phyloP scores from a whole-genome alignment of 2,329 filamentous ascomycete species.

The Cladorrhinum sp. region DNA sequence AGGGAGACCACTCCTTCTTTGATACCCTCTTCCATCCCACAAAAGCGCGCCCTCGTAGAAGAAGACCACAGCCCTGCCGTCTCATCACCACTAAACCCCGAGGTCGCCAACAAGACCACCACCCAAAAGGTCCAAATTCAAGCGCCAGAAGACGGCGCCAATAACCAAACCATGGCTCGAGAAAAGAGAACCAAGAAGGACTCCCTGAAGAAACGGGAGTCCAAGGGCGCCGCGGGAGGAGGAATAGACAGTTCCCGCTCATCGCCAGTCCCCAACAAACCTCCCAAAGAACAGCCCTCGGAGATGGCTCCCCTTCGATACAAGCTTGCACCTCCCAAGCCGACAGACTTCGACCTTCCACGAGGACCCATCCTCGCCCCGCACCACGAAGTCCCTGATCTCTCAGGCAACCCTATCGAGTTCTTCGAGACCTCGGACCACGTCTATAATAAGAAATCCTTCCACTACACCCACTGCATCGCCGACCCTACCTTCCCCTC shows the following conservation, averaged over 20 bases:
- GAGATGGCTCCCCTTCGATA: slow-evolving; percentile 56
- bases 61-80: slow-evolving; percentile 68
- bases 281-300: slow-evolving; percentile 38
- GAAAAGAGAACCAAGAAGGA: slow-evolving; percentile 63
- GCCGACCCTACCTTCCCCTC: slow-evolving; percentile 84
- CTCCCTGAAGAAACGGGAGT: slow-evolving; percentile 65
- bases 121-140: slow-evolving; percentile 30
- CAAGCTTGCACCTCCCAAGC: slow-evolving; percentile 61
- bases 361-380: slow-evolving; percentile 55
- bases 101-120: slow-evolving; percentile 47
- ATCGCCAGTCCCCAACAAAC: slow-evolving; percentile 55
- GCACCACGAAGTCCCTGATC: slow-evolving; percentile 51
- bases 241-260: slow-evolving; percentile 49
- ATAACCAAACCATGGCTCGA: slow-evolving; percentile 36
- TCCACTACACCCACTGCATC: slow-evolving; percentile 86
- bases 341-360: slow-evolving; percentile 58
- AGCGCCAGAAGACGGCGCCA: slow-evolving; percentile 33
- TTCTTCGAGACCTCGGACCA: slow-evolving; percentile 65
- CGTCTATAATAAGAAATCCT: slow-evolving; percentile 67
- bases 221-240: slow-evolving; percentile 45
- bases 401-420: slow-evolving; percentile 50
- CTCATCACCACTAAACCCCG: slow-evolving; percentile 72
- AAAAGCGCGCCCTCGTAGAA: slow-evolving; percentile 61
- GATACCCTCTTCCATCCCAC: slow-evolving; percentile 50
- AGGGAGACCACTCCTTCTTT: slow-evolving; percentile 26